Conservation (phyloP, 2,329 filamentous ascomycete genomes). For the Cryphonectria japonica region DNA sequence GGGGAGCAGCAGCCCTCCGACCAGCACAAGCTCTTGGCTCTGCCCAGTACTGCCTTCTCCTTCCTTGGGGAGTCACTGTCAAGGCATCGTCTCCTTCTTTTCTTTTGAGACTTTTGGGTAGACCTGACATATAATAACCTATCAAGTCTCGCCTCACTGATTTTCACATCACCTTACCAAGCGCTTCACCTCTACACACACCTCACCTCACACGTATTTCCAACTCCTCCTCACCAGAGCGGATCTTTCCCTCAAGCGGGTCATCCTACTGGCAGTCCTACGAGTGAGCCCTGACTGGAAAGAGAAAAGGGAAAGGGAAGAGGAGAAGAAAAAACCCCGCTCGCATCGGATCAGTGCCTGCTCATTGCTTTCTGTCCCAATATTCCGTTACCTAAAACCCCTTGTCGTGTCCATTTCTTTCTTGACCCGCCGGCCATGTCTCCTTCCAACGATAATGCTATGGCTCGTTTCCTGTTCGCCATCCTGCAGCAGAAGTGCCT, state of each 20-base stretch:
- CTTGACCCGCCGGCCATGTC: slow-evolving; percentile 48
- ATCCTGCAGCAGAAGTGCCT: slow-evolving; percentile 64
- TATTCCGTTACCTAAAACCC: slow-evolving; percentile 23
- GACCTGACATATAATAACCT: slow-evolving; percentile 43
- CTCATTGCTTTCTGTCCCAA: slow-evolving; percentile 11
- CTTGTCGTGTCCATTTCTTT: slow-evolving; percentile 17
- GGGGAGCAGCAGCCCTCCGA: slow-evolving; percentile 8
- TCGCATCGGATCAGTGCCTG: slow-evolving; percentile 30
- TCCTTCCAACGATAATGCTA: slow-evolving; percentile 59
- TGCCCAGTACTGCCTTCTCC: slow-evolving; percentile 11
- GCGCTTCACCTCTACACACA: slow-evolving; percentile 45
- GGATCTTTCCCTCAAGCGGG: slow-evolving; percentile 32
- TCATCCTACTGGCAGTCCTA: background rate
- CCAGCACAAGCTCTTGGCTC: slow-evolving; percentile 16
- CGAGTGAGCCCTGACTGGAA: slow-evolving; percentile 36
- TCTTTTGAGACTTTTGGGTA: slow-evolving; percentile 26
- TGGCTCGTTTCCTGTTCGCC: slow-evolving; percentile 62
- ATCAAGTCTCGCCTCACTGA: slow-evolving; percentile 44
- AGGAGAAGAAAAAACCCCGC: slow-evolving; percentile 29
- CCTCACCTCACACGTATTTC: slow-evolving; percentile 22
- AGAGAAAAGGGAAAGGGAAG: background rate
- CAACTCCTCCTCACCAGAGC: slow-evolving; percentile 29
- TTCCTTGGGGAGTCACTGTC: slow-evolving; percentile 18
- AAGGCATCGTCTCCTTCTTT: slow-evolving; percentile 20
- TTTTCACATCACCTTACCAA: slow-evolving; percentile 41